Evolutionary conservation across 129 eudicot genomes (phyloP).

Genomic region (Tagetes patula): DNA sequence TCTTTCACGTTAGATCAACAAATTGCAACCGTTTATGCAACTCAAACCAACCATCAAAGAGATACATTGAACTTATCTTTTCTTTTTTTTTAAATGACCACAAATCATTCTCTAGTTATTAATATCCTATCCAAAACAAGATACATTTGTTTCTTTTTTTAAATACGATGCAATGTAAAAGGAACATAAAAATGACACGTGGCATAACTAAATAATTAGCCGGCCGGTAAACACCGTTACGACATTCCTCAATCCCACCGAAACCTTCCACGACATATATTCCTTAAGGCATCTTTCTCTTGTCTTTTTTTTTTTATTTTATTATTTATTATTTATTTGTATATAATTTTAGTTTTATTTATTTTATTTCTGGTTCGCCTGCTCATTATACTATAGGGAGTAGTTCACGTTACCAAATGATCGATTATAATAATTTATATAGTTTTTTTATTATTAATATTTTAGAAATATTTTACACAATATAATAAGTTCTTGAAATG

Average conservation of each 20-base stretch:
- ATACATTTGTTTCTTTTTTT: not conserved
- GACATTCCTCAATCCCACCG: conserved; percentile 42
- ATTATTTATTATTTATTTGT: not conserved
- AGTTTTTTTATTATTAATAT: too few relatives aligned
- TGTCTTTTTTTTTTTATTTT: not conserved
- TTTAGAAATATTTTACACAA: too few relatives aligned
- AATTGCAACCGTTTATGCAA: not conserved
- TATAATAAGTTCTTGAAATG: too few relatives aligned
- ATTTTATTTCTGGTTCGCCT: conserved; percentile 27
- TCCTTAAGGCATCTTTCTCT: conserved; percentile 39
- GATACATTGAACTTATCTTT: conserved; percentile 24
- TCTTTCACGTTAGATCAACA: conserved; percentile 12
- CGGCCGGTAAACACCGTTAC: conserved; percentile 35
- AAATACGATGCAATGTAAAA: not conserved
- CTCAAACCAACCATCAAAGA: conserved; percentile 13
- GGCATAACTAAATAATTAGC: conserved; percentile 8
- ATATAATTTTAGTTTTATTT: not conserved
- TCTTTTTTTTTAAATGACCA: not conserved
- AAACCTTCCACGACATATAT: conserved; percentile 34
- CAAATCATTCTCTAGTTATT: not conserved
- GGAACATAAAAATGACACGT: conserved; percentile 27
- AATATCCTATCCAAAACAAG: not conserved
- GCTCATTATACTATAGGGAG: conserved; percentile 16
- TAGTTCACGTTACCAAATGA: not conserved
- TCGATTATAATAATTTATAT: too few relatives aligned